Evolutionary conservation across 1,284 basidiomycete genomes (phyloP).

Genomic region (Polyporus tsugae): DNA sequence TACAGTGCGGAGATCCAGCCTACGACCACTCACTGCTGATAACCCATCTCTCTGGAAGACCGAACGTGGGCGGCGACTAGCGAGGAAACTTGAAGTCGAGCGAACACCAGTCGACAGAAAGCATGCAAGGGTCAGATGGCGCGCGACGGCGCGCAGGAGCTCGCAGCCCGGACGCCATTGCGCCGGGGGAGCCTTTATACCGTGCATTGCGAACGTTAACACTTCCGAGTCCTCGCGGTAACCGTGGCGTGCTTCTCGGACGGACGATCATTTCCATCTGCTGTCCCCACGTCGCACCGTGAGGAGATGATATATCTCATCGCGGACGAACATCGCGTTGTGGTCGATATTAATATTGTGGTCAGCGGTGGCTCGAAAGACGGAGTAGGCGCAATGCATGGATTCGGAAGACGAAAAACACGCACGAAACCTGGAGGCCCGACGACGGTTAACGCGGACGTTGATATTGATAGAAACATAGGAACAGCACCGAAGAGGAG

Average conservation of each 20-base stretch:
- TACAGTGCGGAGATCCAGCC: too few relatives aligned
- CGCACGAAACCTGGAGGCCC: neutral
- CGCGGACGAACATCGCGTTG: neutral
- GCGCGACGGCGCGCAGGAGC: neutral
- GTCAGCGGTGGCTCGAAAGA: neutral
- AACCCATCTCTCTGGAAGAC: neutral
- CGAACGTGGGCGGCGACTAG: neutral
- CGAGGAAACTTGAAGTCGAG: neutral
- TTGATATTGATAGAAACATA: neutral
- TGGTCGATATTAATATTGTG: neutral
- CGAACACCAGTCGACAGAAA: neutral
- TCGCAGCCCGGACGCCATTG: too few relatives aligned
- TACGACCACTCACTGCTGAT: neutral
- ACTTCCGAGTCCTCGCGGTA: neutral
- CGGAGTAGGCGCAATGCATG: neutral
- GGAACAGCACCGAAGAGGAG: neutral
- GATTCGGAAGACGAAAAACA: neutral
- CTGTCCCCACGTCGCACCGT: neutral
- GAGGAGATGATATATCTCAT: neutral
- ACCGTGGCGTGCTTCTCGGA: conserved; percentile 1
- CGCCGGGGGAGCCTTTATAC: neutral
- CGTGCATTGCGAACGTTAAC: neutral
- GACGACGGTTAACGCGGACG: neutral
- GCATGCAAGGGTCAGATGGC: neutral
- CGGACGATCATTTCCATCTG: neutral